A percentile compares a stretch with the other conserved stretches of the same genome.
Conservation (phyloP, 2,329 filamentous ascomycete genomes). For the Stagonosporopsis tanaceti region DNA sequence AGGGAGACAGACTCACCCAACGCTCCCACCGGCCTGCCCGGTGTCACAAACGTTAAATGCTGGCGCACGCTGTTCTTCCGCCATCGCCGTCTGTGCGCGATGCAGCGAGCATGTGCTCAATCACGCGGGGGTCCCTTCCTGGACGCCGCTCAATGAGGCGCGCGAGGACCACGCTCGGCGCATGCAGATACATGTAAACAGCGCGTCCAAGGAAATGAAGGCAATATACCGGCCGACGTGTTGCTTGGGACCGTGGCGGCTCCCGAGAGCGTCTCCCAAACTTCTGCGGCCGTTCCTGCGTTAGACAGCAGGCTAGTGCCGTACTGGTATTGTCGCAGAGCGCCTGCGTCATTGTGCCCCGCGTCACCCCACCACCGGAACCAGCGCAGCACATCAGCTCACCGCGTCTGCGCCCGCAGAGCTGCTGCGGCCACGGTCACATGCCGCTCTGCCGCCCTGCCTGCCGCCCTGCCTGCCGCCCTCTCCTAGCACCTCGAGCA, state of each 20-base stretch:
- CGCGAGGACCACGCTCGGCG: conserved; percentile 3
- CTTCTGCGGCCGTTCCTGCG: conserved; percentile 14
- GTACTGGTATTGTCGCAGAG: neutral
- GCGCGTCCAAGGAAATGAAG: conserved; percentile 13
- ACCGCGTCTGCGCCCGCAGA: conserved; percentile 9
- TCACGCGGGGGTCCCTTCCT: conserved; percentile 7
- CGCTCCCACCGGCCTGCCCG: conserved; percentile 6
- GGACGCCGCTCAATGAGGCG: neutral
- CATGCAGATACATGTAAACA: conserved; percentile 3
- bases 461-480: neutral
- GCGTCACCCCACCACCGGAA: conserved; percentile 6
- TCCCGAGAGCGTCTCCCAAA: neutral
- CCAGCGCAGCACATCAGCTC: conserved; percentile 7
- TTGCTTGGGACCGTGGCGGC: conserved; percentile 10
- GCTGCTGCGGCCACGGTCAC: conserved; percentile 3
- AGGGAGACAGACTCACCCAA: conserved; percentile 1
- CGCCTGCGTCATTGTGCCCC: conserved; percentile 8
- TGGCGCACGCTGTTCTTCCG: neutral
- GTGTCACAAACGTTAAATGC: conserved; percentile 15
- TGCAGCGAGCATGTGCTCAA: conserved; percentile 10
- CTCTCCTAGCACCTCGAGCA: conserved; percentile 1
- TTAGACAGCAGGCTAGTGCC: neutral
- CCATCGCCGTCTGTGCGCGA: conserved; percentile 9
- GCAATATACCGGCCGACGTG: conserved; percentile 6
- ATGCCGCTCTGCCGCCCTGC: conserved; percentile 4